A percentile compares a stretch with the other conserved stretches of the same genome.
These are phyloP conservation scores for Blastobotrys malaysiensis DNA, from an alignment of 1,139 yeast genomes.

Conservation along the genomic window DNA sequence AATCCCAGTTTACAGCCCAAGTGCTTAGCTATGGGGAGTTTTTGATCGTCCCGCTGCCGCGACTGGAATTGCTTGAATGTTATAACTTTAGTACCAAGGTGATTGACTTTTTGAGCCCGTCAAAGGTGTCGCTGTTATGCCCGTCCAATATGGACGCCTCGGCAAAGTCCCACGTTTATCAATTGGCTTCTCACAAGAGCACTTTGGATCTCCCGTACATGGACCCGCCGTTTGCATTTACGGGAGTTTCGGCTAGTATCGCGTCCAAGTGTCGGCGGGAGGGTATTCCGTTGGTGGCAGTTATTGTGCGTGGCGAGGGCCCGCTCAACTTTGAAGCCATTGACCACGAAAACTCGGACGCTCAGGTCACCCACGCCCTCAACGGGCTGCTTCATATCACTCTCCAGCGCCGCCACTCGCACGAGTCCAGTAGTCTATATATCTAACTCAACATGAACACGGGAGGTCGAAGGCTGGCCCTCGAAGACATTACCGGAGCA, in stretches of 20 bases:
- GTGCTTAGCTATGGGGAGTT: not conserved
- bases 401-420: not conserved
- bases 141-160: slow-evolving; percentile 19
- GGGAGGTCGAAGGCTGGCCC: too few species aligned
- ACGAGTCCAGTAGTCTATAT: not conserved
- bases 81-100: slow-evolving; percentile 17
- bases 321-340: slow-evolving; percentile 27
- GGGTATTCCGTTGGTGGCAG: slow-evolving; percentile 19
- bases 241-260: slow-evolving; percentile 27
- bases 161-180: slow-evolving; percentile 13
- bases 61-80: slow-evolving; percentile 19
- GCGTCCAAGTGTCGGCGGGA: slow-evolving; percentile 18
- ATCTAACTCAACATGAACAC: too few species aligned
- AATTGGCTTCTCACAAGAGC: slow-evolving; percentile 9
- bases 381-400: not conserved
- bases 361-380: slow-evolving; percentile 10
- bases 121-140: slow-evolving; percentile 15
- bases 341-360: slow-evolving; percentile 19
- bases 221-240: slow-evolving; percentile 24
- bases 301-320: slow-evolving; percentile 29
- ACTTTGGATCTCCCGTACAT: slow-evolving; percentile 12
- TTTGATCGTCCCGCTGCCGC: slow-evolving; percentile 14
- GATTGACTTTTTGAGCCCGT: slow-evolving; percentile 15
- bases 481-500: too few species aligned
- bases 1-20: not conserved